Conservation (phyloP, 805 yeast genomes). For the Barnettozyma botsteinii region DNA sequence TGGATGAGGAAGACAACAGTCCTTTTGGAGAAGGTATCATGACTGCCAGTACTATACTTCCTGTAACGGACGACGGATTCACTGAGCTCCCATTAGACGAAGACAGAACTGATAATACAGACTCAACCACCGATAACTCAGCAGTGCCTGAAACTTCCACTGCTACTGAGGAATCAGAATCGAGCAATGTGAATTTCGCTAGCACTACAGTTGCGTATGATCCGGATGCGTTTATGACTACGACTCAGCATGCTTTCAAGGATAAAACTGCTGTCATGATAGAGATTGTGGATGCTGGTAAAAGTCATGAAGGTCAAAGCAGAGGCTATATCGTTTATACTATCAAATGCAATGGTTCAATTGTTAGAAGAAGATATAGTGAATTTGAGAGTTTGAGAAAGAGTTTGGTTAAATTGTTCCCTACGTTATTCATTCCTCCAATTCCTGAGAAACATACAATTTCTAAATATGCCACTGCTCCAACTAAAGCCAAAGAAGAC, state of each 20-base stretch:
- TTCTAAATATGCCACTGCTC: conserved; percentile 37
- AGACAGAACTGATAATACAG: conserved; percentile 5
- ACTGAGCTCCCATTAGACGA: conserved; percentile 25
- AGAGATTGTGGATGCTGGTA: conserved; percentile 74
- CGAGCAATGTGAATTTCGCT: conserved; percentile 1
- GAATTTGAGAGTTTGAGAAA: conserved; percentile 85
- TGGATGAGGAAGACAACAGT: conserved; percentile 25
- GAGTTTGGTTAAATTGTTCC: conserved; percentile 64
- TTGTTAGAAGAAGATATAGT: conserved; percentile 80
- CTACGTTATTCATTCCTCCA: conserved; percentile 84
- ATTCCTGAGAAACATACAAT: conserved; percentile 82
- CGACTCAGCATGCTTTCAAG: conserved; percentile 18
- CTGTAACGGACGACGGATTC: conserved; percentile 19
- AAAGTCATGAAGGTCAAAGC: conserved; percentile 72
- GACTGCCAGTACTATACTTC: conserved; percentile 3
- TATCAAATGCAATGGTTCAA: conserved; percentile 53
- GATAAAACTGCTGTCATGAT: conserved; percentile 24
- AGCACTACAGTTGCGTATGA: conserved; percentile 23
- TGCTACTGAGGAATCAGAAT: conserved; percentile 1
- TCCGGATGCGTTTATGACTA: conserved; percentile 23
- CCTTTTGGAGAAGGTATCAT: conserved; percentile 17
- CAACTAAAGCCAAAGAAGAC: conserved; percentile 38
- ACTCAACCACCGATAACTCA: conserved; percentile 11
- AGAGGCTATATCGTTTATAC: conserved; percentile 81
- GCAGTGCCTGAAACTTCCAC: conserved; percentile 1